phyloP scores from a whole-genome alignment of 371 early-diverging fungal genomes.

The Batkoa obscura region DNA sequence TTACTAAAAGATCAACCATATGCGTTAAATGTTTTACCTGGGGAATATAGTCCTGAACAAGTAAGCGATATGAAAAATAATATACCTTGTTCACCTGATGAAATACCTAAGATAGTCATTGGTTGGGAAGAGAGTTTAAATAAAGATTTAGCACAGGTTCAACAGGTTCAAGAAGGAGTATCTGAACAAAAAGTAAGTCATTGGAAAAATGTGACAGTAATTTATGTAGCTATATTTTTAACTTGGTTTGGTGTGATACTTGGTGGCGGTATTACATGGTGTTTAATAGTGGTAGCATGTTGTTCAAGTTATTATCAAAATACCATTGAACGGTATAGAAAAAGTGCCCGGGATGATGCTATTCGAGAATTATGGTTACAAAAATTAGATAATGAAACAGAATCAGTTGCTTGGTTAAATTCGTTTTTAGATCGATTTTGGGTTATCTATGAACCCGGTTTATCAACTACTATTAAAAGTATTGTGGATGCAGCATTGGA shows the following conservation, averaged over 20 bases:
- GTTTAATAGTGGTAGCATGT: slow-evolving; percentile 3
- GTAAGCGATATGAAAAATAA: too few species aligned
- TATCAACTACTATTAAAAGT: slow-evolving; percentile 57
- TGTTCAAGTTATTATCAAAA: slow-evolving; percentile 44
- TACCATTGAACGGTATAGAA: slow-evolving; percentile 36
- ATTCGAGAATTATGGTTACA: slow-evolving; percentile 29
- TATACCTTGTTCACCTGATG: too few species aligned
- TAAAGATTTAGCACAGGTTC: too few species aligned
- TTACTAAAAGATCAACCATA: too few species aligned
- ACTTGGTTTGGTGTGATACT: slow-evolving; percentile 4
- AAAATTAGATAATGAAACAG: slow-evolving; percentile 28
- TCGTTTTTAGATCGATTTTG: slow-evolving; percentile 75
- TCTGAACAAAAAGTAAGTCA: too few species aligned
- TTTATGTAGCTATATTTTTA: slow-evolving; percentile 1
- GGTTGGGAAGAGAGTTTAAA: too few species aligned
- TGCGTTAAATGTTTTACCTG: too few species aligned
- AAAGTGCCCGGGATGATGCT: slow-evolving; percentile 43
- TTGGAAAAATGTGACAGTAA: slow-evolving; percentile 1
- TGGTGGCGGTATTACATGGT: slow-evolving; percentile 7
- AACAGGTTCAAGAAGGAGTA: too few species aligned
- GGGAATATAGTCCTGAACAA: too few species aligned
- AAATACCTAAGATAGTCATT: too few species aligned
- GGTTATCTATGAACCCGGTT: slow-evolving; percentile 84
- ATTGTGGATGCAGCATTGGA: slow-evolving; percentile 51
- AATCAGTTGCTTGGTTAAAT: slow-evolving; percentile 95